Conservation (phyloP, 2,329 filamentous ascomycete genomes). For the Fusarium azukiicola region DNA sequence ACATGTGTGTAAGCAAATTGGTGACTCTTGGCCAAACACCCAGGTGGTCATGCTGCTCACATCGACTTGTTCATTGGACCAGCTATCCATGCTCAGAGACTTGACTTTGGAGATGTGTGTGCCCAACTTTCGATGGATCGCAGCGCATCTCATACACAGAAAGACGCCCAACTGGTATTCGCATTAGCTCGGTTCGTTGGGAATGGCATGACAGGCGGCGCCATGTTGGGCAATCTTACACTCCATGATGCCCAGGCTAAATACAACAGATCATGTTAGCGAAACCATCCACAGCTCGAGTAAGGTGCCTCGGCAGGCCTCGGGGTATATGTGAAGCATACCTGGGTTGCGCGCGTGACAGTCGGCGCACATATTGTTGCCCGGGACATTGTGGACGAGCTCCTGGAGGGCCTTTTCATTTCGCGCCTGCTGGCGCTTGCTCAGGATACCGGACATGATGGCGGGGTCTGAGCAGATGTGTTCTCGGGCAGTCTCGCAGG, state of each 20-base stretch:
- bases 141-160: constrained; percentile 97
- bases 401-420: constrained; percentile 97
- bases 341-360: constrained; percentile 95
- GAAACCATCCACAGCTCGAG: constrained; percentile 26
- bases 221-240: constrained; percentile 74
- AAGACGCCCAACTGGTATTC: constrained; percentile 90
- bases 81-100: constrained; percentile 98
- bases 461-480: constrained; percentile 27
- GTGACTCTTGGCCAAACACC: background rate
- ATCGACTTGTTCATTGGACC: constrained; percentile 97
- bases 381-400: constrained; percentile 89
- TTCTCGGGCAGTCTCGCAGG: constrained; percentile 21
- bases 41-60: constrained; percentile 72
- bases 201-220: constrained; percentile 12
- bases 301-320: constrained; percentile 14
- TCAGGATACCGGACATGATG: constrained; percentile 86
- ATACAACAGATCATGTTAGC: constrained; percentile 54
- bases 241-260: constrained; percentile 98
- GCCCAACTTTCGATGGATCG: constrained; percentile 96
- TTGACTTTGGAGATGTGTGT: constrained; percentile 99
- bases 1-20: constrained; percentile 43
- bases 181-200: constrained; percentile 45
- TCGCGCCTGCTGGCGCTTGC: constrained; percentile 98
- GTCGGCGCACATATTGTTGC: constrained; percentile 97
- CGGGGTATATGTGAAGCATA: constrained; percentile 67